Evolutionary conservation across 2,329 filamentous ascomycete genomes (phyloP).

Genomic region (Fulvia fulva): DNA sequence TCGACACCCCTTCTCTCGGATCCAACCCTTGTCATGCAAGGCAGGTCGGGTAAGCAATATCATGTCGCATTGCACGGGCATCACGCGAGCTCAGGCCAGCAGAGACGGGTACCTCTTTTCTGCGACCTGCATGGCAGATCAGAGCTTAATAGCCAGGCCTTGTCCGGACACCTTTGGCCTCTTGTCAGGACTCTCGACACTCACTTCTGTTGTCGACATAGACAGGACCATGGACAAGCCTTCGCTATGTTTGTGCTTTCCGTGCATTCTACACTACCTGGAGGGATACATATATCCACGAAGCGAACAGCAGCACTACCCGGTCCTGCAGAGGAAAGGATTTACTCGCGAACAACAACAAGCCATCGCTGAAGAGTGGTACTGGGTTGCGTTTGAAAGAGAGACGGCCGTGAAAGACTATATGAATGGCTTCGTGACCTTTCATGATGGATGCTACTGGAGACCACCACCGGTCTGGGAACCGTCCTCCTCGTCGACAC

Average conservation of each 20-base stretch:
- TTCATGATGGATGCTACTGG: slow-evolving; percentile 22
- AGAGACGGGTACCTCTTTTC: background rate
- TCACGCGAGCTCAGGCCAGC: slow-evolving; percentile 6
- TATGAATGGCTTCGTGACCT: slow-evolving; percentile 18
- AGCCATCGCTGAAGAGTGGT: slow-evolving; percentile 24
- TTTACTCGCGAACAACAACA: slow-evolving; percentile 18
- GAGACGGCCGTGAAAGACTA: slow-evolving; percentile 24
- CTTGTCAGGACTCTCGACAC: background rate
- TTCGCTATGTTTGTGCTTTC: slow-evolving; percentile 23
- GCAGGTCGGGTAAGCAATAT: slow-evolving; percentile 5
- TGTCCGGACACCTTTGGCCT: background rate
- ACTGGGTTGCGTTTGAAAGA: slow-evolving; percentile 23
- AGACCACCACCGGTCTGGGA: slow-evolving; percentile 5
- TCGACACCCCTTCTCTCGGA: background rate
- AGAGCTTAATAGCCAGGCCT: background rate
- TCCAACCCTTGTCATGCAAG: slow-evolving; percentile 1
- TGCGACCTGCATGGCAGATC: slow-evolving; percentile 8
- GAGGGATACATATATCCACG: slow-evolving; percentile 20
- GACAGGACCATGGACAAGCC: slow-evolving; percentile 9
- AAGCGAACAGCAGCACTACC: slow-evolving; percentile 18
- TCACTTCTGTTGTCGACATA: background rate
- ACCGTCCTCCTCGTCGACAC: background rate
- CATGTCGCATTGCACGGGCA: slow-evolving; percentile 1
- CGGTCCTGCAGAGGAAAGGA: slow-evolving; percentile 17
- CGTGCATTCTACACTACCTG: slow-evolving; percentile 22